Base-by-base conservation (phyloP, 2,329 filamentous ascomycete species). In the Chrysoporthe austroafricana region DNA sequence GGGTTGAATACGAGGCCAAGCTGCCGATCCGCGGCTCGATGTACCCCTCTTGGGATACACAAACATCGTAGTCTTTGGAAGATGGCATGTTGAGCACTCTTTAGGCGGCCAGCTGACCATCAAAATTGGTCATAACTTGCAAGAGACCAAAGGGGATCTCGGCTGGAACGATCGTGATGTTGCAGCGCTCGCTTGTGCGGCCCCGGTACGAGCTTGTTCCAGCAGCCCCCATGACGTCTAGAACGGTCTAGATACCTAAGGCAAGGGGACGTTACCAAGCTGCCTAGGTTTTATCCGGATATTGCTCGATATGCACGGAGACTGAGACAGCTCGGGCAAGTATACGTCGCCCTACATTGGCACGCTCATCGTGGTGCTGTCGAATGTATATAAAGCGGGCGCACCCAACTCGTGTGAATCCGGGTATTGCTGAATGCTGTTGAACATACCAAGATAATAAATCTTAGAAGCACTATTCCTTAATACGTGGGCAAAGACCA, bases 1-100 rank as follows among this genome's bases (percentile, higher is more conserved):
- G 26, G 42, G 42, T 62, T 62, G 39, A 46, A 62, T 62, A 62
- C 59, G 59, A 62, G 43, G 39, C 43, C 59, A 44, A 48, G 59
- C 26, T 61, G 59, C 26, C 59, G 59, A 61, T 61, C 59, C 39
- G 34, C 59, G 43, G 59, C 59, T 61, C n/a, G 21, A 44, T 44
- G n/a, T 44, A 43, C 57, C 36, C 39, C 8, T 42, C 34, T n/a
- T 9, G 57, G 57, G 59, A 44, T 34, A 34, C 26, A 61, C 42
- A 61, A 34, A 36, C 59, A 48, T 48, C 18, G 34, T 14, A 18
- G 13, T n/a, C 16, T 39, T 39, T 57, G 32, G 32, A 57, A 16
- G 39, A 57, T 57, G 54, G 54, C 54, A 57, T 57, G 54, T 39
- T 57, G 18, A 36, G 39, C 34, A 39, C 16, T 36, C 43, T 3